Conservation (phyloP, 805 yeast species). For the Schwanniomyces polymorphus region DNA sequence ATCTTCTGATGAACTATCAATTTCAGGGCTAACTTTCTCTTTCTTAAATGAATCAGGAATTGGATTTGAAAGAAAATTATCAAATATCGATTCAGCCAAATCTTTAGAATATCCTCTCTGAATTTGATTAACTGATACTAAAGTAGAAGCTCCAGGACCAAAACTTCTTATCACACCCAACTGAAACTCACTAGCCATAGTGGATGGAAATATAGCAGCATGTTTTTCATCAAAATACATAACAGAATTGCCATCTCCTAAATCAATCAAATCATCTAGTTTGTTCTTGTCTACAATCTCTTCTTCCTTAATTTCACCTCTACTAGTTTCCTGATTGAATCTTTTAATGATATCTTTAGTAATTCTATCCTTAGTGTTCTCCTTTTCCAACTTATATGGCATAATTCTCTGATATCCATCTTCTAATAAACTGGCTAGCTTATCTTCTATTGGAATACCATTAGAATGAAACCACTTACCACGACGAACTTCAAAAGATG, state of each 20-base stretch:
- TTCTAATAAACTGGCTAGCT: constrained; percentile 61
- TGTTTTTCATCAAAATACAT: constrained; percentile 40
- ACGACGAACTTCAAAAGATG: constrained; percentile 75
- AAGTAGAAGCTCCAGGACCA: constrained; percentile 32
- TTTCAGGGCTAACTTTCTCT: constrained; percentile 18
- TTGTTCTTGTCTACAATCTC: constrained; percentile 16
- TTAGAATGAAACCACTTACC: constrained; percentile 78
- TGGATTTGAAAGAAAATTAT: constrained; percentile 29
- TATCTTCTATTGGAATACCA: constrained; percentile 53
- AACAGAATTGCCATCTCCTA: constrained; percentile 34
- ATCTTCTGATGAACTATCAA: constrained; percentile 12
- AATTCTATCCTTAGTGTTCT: neutral
- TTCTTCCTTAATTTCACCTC: constrained; percentile 6
- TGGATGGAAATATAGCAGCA: constrained; percentile 49
- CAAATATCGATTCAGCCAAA: constrained; percentile 29
- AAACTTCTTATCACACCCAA: constrained; percentile 35
- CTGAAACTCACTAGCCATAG: constrained; percentile 40
- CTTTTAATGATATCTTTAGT: constrained; percentile 11
- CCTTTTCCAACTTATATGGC: constrained; percentile 27
- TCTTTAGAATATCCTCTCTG: constrained; percentile 49
- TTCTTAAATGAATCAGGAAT: constrained; percentile 31
- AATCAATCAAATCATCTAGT: constrained; percentile 28
- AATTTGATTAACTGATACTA: constrained; percentile 49
- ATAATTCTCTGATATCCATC: constrained; percentile 43
- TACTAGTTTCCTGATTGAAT: constrained; percentile 12